Percentiles rank a stretch among this genome's conserved stretches.
phyloP scores from a whole-genome alignment of 2,329 filamentous ascomycete species.

The Botrytis galanthina region DNA sequence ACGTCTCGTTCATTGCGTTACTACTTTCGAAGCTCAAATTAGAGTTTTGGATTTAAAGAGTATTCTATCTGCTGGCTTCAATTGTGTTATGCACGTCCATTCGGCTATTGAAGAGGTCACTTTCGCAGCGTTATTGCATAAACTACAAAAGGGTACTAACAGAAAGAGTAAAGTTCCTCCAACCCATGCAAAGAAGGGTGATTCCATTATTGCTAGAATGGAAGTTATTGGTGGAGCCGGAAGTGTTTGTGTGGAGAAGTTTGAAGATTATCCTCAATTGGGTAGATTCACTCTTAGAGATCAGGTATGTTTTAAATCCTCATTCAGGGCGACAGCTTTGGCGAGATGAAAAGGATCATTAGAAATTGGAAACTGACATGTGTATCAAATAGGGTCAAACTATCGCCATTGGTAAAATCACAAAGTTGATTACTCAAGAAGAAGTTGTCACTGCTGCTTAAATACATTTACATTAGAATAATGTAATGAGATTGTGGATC shows the following conservation, averaged over 20 bases:
- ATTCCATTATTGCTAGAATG: slow-evolving; percentile 87
- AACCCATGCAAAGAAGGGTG: slow-evolving; percentile 78
- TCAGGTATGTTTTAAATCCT: slow-evolving; percentile 55
- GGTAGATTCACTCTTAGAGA: slow-evolving; percentile 88
- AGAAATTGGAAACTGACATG: slow-evolving; percentile 24
- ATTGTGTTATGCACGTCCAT: slow-evolving; percentile 96
- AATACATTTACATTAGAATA: not conserved
- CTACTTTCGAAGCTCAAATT: slow-evolving; percentile 92
- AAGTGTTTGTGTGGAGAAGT: slow-evolving; percentile 87
- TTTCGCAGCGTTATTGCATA: slow-evolving; percentile 83
- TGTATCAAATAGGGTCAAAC: slow-evolving; percentile 77
- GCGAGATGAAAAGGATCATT: not conserved
- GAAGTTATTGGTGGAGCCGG: slow-evolving; percentile 83
- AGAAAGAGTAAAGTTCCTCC: slow-evolving; percentile 92
- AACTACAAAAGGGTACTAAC: slow-evolving; percentile 89
- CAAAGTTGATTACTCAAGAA: slow-evolving; percentile 66
- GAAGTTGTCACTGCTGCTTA: slow-evolving; percentile 20
- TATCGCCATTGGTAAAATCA: slow-evolving; percentile 99
- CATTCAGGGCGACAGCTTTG: not conserved
- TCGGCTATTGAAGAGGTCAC: slow-evolving; percentile 97
- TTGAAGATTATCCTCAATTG: slow-evolving; percentile 94
- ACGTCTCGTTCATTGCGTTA: slow-evolving; percentile 87
- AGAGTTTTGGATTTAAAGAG: slow-evolving; percentile 91
- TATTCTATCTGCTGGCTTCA: slow-evolving; percentile 92
- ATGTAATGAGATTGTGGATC: not conserved